Conservation (phyloP, 2,329 filamentous ascomycete species). For the Ceratocystis variospora region DNA sequence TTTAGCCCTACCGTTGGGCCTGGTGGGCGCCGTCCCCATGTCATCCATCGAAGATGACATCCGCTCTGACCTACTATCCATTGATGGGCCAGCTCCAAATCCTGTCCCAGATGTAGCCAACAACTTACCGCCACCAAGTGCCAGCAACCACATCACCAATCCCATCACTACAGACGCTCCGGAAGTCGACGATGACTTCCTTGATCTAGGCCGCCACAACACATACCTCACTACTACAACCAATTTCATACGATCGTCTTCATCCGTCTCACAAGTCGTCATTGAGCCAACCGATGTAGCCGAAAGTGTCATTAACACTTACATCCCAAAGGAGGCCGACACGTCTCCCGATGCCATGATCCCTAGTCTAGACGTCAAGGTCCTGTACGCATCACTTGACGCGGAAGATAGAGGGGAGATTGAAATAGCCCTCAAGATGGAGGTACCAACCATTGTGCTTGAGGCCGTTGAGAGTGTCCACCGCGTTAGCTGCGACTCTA, state of each 20-base stretch:
- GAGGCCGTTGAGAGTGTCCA: slow-evolving; percentile 20
- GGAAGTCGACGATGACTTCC: background rate
- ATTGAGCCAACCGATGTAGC: background rate
- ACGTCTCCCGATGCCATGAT: slow-evolving; percentile 17
- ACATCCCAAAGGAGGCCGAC: slow-evolving; percentile 20
- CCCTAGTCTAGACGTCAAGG: slow-evolving; percentile 5
- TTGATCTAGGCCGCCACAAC: background rate
- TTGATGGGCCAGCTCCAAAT: background rate
- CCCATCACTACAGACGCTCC: background rate
- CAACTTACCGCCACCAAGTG: no score
- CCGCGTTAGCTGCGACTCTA: slow-evolving; percentile 20
- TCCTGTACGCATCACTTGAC: slow-evolving; percentile 20
- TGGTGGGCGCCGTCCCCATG: slow-evolving; percentile 9
- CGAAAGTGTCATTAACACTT: slow-evolving; percentile 19
- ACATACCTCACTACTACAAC: background rate
- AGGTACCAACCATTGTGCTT: slow-evolving; percentile 21
- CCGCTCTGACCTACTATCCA: background rate
- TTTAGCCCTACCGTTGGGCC: slow-evolving; percentile 11
- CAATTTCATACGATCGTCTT: background rate
- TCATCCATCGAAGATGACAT: background rate
- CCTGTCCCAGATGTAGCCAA: background rate
- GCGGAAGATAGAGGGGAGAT: slow-evolving; percentile 20
- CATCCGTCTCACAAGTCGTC: slow-evolving; percentile 2
- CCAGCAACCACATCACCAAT: background rate
- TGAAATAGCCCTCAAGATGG: slow-evolving; percentile 21